These are phyloP conservation scores for Ettlia oleoabundans DNA, from an alignment of 139 green algal genomes.

Conservation along the genomic window DNA sequence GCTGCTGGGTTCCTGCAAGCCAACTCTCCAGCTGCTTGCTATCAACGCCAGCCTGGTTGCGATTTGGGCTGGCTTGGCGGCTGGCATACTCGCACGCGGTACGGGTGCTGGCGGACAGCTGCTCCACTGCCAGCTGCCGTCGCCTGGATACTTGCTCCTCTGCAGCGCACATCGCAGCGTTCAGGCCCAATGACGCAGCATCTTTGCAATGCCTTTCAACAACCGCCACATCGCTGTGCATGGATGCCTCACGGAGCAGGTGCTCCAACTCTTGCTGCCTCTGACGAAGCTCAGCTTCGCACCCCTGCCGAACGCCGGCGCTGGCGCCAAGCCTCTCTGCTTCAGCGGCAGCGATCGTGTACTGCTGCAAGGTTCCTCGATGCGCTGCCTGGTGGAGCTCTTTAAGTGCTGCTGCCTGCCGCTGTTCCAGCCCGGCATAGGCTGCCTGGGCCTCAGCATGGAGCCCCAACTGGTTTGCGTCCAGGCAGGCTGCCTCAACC, in stretches of 20 bases:
- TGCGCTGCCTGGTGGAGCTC: background rate
- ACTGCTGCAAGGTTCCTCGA: background rate
- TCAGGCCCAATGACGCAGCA: background rate
- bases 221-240: background rate
- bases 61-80: too few relatives aligned
- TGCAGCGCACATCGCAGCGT: background rate
- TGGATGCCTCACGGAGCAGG: background rate
- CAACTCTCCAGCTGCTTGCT: too few relatives aligned
- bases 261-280: conserved; percentile 14
- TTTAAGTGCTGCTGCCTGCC: background rate
- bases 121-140: background rate
- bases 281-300: background rate
- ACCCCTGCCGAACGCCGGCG: background rate
- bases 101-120: conserved; percentile 1
- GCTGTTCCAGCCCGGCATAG: background rate
- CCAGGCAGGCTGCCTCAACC: background rate
- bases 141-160: background rate
- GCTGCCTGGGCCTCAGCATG: background rate
- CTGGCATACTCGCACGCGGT: background rate
- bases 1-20: background rate
- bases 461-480: conserved; percentile 3
- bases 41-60: too few relatives aligned
- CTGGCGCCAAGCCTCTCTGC: background rate
- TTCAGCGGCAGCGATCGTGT: background rate
- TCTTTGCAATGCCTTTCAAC: background rate